Base-by-base conservation (phyloP, 345 rosid genomes). In the Citropsis articulata region DNA sequence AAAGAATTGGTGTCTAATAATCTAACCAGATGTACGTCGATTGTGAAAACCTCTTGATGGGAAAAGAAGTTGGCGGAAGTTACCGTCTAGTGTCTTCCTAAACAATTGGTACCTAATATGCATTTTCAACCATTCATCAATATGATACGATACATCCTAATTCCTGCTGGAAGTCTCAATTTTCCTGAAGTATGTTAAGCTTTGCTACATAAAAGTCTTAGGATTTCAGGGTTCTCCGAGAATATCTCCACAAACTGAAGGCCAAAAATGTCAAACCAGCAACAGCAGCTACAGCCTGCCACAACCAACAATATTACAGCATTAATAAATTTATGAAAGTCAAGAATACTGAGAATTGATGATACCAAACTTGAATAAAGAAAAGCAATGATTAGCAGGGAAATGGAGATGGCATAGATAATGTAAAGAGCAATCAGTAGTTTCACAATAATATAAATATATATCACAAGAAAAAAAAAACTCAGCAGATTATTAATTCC, bases 241-340 rank as follows among this genome's bases (percentile, higher is more conserved):
- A 90, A 67, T 79, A 80, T 88, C 90, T 90, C 95, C 95, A 91
- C 48, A 91, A 81, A 80, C 87, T 62, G 78, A 93, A 36, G 61
- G 87, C 90, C 67, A 90, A 57, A 70, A 88, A 76, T 16, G 91
- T 83, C 62, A 89, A 56, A 64, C 88, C 85, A 63, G 93, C 95
- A 59, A 95, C 59, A 72, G 90, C 89, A 8, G 68, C 90, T 85
- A 91, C 77, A 80, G 92, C 78, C 98, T 95, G 90, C 64, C 76
- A 81, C 50, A 62, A 84, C 45, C 70, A 69, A 78, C 75, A 75
- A 81, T 56, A 66, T 31, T 7, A 14, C 31, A 13, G 24, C 21
- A 62, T 16, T 68, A 71, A 55, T 70, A 45, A 5, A 40, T 25
- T 19, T 16, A 16, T 42, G 31, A 70, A 18, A 38, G 72, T 53